Evolutionary conservation across 1,284 basidiomycete genomes (phyloP).

Genomic region (Rhodotorula sp.): DNA sequence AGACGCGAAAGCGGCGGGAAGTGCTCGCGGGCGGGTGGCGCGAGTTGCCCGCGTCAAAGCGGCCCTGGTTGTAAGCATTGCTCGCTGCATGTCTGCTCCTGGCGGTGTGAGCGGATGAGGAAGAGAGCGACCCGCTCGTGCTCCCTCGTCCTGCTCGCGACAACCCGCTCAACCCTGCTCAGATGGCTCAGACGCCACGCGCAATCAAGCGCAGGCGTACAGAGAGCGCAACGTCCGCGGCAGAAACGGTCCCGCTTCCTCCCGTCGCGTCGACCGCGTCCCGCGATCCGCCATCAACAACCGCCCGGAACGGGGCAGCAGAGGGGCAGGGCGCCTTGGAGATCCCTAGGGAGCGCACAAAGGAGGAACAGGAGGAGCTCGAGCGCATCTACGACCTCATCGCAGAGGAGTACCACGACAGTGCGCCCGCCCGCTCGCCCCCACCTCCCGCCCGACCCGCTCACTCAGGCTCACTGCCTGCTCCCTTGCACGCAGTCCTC

Average conservation of each 20-base stretch:
- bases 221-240: neutral
- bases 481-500: slow-evolving; percentile 26
- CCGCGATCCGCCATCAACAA: neutral
- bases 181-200: slow-evolving; percentile 1
- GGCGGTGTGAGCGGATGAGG: neutral
- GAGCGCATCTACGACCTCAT: slow-evolving; percentile 40
- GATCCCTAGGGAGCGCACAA: neutral
- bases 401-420: slow-evolving; percentile 45
- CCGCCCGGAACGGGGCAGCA: neutral
- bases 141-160: neutral
- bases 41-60: neutral
- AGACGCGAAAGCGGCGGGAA: neutral
- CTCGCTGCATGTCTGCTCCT: neutral
- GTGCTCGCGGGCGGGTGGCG: neutral
- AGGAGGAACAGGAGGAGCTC: slow-evolving; percentile 30
- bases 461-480: neutral
- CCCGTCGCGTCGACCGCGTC: neutral
- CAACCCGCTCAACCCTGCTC: neutral
- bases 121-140: neutral
- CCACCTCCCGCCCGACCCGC: neutral
- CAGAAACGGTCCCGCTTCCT: no score
- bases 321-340: neutral
- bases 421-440: slow-evolving; percentile 10
- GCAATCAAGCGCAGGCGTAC: slow-evolving; percentile 7
- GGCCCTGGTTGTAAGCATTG: neutral